phyloP scores from a whole-genome alignment of 192 early-diverging fungal species.

The Cladochytrium replicatum region DNA sequence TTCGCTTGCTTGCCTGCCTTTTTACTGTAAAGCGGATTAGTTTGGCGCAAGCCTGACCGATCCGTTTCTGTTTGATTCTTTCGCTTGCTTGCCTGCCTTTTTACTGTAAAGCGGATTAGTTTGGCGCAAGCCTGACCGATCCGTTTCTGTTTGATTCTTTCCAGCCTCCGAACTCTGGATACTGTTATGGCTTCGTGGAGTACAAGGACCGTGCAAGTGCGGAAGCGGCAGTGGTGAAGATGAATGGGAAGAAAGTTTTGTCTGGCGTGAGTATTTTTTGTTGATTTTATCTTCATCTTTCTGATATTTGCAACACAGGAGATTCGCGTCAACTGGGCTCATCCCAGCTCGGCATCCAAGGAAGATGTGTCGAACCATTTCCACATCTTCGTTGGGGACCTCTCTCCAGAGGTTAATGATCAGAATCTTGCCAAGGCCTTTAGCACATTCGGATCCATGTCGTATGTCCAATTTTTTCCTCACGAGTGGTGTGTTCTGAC shows the following conservation, averaged over 20 bases:
- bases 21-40: too few species aligned
- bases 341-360: constrained; percentile 29
- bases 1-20: too few species aligned
- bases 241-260: constrained; percentile 66
- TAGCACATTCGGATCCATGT: constrained; percentile 55
- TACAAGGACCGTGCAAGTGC: constrained; percentile 62
- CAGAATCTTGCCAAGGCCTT: constrained; percentile 72
- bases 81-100: too few species aligned
- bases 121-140: too few species aligned
- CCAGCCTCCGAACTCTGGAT: background rate
- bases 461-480: constrained; percentile 43
- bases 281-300: too few species aligned
- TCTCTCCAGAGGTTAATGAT: constrained; percentile 84
- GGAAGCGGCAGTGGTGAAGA: constrained; percentile 51
- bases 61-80: constrained; percentile 38
- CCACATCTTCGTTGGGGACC: constrained; percentile 89
- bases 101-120: too few species aligned
- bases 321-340: constrained; percentile 62
- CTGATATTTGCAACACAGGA: constrained; percentile 40
- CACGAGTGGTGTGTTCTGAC: background rate
- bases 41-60: too few species aligned
- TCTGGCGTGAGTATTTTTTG: too few species aligned
- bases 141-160: constrained; percentile 34
- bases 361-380: constrained; percentile 68
- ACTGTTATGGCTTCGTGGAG: constrained; percentile 76